Conservation (phyloP, 2,329 filamentous ascomycete genomes). For the Verticillium tricorpus region DNA sequence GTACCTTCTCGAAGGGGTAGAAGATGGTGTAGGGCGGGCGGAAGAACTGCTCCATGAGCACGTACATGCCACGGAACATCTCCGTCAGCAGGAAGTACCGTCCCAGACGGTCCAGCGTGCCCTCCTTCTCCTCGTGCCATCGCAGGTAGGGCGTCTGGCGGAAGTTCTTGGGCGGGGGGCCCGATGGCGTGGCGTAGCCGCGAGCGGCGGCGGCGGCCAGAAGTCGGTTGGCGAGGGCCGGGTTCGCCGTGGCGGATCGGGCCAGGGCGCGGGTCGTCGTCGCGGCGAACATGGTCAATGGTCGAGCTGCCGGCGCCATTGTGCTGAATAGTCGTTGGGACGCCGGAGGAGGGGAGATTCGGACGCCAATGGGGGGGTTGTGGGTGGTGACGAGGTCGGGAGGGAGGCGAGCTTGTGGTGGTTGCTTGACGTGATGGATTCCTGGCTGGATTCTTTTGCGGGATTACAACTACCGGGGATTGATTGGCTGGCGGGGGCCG, state of each 20-base stretch:
- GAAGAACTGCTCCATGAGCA: constrained; percentile 97
- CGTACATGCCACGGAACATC: constrained; percentile 97
- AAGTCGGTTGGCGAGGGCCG: constrained; percentile 7
- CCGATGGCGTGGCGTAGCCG: constrained; percentile 64
- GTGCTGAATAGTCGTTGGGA: background rate
- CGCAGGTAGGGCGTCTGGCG: constrained; percentile 66
- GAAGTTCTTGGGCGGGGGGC: constrained; percentile 77
- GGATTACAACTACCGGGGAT: constrained; percentile 15
- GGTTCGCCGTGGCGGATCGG: constrained; percentile 9
- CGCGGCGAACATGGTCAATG: constrained; percentile 13
- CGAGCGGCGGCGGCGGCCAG: constrained; percentile 12
- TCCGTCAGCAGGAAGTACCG: constrained; percentile 95
- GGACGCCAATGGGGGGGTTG: background rate
- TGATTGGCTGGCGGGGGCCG: constrained; percentile 10
- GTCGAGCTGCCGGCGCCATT: constrained; percentile 1
- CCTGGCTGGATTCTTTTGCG: constrained; percentile 13
- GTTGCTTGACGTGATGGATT: constrained; percentile 12
- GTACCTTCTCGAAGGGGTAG: constrained; percentile 94
- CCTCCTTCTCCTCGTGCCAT: constrained; percentile 79
- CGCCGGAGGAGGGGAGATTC: background rate
- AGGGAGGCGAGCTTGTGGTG: constrained; percentile 8
- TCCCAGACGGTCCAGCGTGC: constrained; percentile 74
- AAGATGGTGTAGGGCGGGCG: constrained; percentile 96
- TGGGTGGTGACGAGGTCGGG: constrained; percentile 4
- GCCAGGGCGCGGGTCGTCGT: constrained; percentile 8